Base-by-base conservation (phyloP, 2,329 filamentous ascomycete species). In the Plenodomus biglobosus region DNA sequence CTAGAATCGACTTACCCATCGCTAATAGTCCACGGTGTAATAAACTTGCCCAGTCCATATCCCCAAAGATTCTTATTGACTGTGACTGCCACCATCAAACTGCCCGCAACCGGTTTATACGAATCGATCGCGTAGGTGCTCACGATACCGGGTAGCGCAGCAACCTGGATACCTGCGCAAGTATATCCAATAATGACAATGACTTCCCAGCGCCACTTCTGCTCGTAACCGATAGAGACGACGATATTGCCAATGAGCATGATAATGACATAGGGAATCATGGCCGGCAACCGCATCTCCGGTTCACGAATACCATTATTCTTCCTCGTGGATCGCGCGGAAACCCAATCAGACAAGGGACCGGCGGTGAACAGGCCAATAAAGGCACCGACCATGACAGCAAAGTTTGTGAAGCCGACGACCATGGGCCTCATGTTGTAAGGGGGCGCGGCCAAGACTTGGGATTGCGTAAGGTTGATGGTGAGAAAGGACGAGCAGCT, bases 21-120 rank as follows among this genome's bases (percentile, higher is more conserved):
- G 53, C 75, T 64, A 18, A 70, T 69, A 11, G 74, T 73, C 80
- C 80, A 84, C 0, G 72, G 69, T 1, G 78, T 81, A 49, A 82
- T 78, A 53, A 81, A 82, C 45, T 81, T 79, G 41, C 72, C 72
- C 55, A 85, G 80, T 0, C 82, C 81, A 61, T 84, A 85, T 1
- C 83, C 82, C 80, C 81, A 84, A 0, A 85, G 45, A 47, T 85
- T 85, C 72, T 85, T 85, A 59, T 84, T 83, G 38, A 85, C 81
- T 0, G 82, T 85, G 54, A 84, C 79, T 7, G 78, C 74, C 0
- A 85, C 82, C 62, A 85, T 82, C 40, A 85, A 70, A 2, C 75
- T 77, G 2, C 83, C 82, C 0, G 82, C 77, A 2, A 85, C 79
- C 0, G 83, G 81, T 68, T 85, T 86, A 67, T 86, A 86, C 46